Percentiles rank a stretch among this genome's conserved stretches.
Evolutionary conservation across 495 filamentous ascomycete species (phyloP).

Genomic region (Tuber indicum): DNA sequence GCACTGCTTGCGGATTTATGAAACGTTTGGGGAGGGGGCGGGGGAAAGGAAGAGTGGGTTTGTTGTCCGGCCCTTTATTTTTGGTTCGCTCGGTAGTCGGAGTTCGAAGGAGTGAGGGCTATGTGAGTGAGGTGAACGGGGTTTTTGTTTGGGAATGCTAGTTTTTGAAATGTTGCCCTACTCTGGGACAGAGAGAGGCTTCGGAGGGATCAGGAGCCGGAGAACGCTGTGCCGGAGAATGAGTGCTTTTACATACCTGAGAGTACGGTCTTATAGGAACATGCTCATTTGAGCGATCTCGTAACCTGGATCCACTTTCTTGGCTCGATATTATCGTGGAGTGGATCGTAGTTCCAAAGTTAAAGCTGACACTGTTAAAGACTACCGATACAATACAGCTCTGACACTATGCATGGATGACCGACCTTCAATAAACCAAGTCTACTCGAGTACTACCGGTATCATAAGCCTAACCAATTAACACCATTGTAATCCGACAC

Average conservation of each 20-base stretch:
- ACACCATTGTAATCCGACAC: not conserved
- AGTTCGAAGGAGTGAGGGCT: not conserved
- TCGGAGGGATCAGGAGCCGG: not conserved
- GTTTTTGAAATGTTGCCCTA: constrained; percentile 4
- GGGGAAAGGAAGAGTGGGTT: not conserved
- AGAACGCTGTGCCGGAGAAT: not conserved
- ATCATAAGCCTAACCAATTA: not conserved
- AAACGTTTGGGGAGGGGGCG: not conserved
- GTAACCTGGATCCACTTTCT: not conserved
- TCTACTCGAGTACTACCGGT: not conserved
- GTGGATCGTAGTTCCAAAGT: not conserved
- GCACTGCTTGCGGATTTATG: not conserved
- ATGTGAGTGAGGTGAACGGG: not conserved
- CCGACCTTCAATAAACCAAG: not conserved
- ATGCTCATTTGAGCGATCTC: not conserved
- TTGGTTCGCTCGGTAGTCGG: not conserved
- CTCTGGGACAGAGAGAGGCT: not conserved
- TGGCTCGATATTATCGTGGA: not conserved
- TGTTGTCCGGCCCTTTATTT: not conserved
- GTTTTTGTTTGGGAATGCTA: not conserved
- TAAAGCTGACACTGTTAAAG: not conserved
- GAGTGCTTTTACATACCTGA: not conserved
- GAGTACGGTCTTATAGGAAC: not conserved
- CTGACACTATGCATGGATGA: not conserved
- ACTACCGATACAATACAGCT: not conserved